Percentiles rank a stretch among this genome's conserved stretches.
phyloP scores from a whole-genome alignment of 1,139 yeast species.

The Blastobotrys persicus region DNA sequence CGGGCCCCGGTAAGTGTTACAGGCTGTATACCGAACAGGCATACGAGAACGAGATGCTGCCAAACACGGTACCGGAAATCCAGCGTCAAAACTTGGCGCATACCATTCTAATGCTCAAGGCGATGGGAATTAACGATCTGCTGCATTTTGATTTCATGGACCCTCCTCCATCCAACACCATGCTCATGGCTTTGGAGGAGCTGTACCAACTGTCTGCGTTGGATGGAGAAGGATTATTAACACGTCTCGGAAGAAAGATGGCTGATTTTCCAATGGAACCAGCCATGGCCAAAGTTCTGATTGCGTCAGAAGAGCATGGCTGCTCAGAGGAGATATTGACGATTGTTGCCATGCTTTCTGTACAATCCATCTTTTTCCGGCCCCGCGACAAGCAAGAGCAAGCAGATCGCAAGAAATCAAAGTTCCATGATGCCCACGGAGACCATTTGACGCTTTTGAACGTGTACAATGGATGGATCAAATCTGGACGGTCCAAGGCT shows the following conservation, averaged over 20 bases:
- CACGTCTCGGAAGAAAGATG: constrained; percentile 75
- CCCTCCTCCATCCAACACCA: constrained; percentile 77
- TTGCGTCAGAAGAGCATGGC: constrained; percentile 66
- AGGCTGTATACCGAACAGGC: constrained; percentile 71
- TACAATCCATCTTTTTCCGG: constrained; percentile 78
- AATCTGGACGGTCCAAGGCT: constrained; percentile 54
- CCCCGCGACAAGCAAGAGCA: constrained; percentile 66
- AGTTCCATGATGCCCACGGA: constrained; percentile 76
- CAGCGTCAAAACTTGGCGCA: constrained; percentile 85
- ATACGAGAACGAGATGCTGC: constrained; percentile 71
- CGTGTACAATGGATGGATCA: constrained; percentile 76
- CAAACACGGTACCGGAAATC: constrained; percentile 86
- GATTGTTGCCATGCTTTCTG: constrained; percentile 88
- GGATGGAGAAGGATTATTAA: constrained; percentile 73
- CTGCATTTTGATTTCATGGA: constrained; percentile 89
- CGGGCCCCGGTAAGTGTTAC: constrained; percentile 81
- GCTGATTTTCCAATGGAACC: constrained; percentile 98
- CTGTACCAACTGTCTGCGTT: constrained; percentile 78
- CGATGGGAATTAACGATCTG: constrained; percentile 89
- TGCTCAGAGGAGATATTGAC: constrained; percentile 84
- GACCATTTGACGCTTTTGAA: constrained; percentile 85
- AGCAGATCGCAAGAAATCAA: constrained; percentile 75
- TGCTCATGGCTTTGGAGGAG: constrained; percentile 79
- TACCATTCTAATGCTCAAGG: constrained; percentile 85
- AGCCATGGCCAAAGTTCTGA: constrained; percentile 73